Conservation (phyloP, 805 yeast species). For the Suhomyces tanzawaensis region DNA sequence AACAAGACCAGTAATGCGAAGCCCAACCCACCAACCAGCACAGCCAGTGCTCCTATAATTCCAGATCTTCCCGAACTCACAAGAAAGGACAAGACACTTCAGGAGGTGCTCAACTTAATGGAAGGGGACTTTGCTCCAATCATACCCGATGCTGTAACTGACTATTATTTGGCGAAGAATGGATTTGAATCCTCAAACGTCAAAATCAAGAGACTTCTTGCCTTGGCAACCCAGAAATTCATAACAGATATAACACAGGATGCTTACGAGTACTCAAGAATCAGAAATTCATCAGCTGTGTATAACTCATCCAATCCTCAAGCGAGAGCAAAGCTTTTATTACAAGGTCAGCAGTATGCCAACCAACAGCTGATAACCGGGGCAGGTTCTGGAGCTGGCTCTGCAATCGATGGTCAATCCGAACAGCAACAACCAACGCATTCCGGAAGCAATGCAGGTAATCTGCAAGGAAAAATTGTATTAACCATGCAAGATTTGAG, state of each 20-base stretch:
- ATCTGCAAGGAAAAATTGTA: conserved; percentile 72
- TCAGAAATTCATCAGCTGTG: conserved; percentile 85
- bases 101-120: conserved; percentile 83
- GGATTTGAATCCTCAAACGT: conserved; percentile 81
- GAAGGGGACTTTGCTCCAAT: conserved; percentile 82
- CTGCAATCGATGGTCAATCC: conserved; percentile 20
- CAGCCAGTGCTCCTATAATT: conserved; percentile 15
- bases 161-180: conserved; percentile 80
- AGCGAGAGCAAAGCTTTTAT: conserved; percentile 73
- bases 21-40: not conserved
- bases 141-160: conserved; percentile 95
- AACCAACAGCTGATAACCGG: conserved; percentile 30
- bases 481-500: conserved; percentile 91
- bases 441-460: conserved; percentile 44
- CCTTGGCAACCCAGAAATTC: conserved; percentile 95
- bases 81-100: conserved; percentile 75
- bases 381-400: conserved; percentile 25
- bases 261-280: conserved; percentile 92
- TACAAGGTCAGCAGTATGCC: conserved; percentile 60
- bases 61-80: conserved; percentile 66
- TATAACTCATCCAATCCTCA: conserved; percentile 83
- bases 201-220: conserved; percentile 73
- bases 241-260: conserved; percentile 92
- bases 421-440: conserved; percentile 39
- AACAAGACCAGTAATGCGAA: too few relatives aligned